Evolutionary conservation across 2,329 filamentous ascomycete species (phyloP), one percentile per base, ranked within the genome.

Genomic region (Nothophoma quercina): DNA sequence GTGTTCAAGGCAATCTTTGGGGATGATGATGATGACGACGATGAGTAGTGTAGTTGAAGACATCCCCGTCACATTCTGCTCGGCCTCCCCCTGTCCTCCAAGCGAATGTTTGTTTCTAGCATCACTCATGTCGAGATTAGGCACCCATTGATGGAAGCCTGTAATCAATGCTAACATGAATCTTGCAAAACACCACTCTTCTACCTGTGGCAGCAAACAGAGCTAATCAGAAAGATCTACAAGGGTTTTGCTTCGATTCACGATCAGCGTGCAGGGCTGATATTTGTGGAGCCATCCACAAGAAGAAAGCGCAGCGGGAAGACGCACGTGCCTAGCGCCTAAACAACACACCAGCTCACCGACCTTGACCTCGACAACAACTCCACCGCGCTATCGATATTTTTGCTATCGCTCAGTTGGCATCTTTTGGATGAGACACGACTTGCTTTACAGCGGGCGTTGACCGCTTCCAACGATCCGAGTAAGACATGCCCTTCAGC

Each of bases 1-100:
- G 87, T 97, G 0, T 92, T 97, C 65, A 90, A 85, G 62, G 90
- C 91, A n/a, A 92, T 98, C 23, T 98, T 98, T 82, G 93, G 93
- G 5, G 91, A 92, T 70, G 89, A 89, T 67, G 89, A 91, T 32
- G 61, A 63, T 8, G 59, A 67, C 5, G 58, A 61, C 5, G 58
- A 61, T 10, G 36, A 44, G 8, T 30, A 43, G 21, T 19, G 10
- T 29, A 2, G 16, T 15, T 5, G 15, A 12, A 32, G 21, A 19
- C 4, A n/a, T n/a, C n/a, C n/a, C n/a, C n/a, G n/a, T n/a, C n/a
- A n/a, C n/a, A n/a, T n/a, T n/a, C n/a, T n/a, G n/a, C n/a, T n/a
- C n/a, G n/a, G n/a, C n/a, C n/a, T n/a, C n/a, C 3, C 13, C 13
- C 5, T 32, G 9, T 5, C 7, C 6, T 32, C 15, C 12, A 16